Conservation (phyloP, 176 grass and related monocot species). For the Urochloa ruziziensis region DNA sequence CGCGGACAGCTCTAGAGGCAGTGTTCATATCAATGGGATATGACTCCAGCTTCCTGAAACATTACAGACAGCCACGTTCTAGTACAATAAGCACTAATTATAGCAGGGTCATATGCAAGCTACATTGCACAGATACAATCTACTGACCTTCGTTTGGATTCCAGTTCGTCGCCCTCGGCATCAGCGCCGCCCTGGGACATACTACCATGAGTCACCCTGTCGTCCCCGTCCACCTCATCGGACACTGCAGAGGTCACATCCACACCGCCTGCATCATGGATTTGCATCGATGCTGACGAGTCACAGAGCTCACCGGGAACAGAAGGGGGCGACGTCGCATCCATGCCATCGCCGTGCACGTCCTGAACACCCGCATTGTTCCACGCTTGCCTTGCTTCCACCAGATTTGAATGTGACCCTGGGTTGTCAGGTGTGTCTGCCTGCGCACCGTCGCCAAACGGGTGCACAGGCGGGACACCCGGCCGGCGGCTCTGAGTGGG, state of each 20-base stretch:
- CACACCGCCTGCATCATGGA: conserved; percentile 17
- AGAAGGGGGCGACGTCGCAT: conserved; percentile 29
- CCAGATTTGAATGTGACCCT: not conserved
- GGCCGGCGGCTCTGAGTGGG: conserved; percentile 38
- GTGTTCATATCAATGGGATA: conserved; percentile 54
- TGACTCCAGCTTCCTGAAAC: conserved; percentile 64
- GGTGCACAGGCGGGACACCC: not conserved
- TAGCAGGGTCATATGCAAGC: too few species aligned
- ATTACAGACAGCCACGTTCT: not conserved
- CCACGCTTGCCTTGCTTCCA: not conserved
- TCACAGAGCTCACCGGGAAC: conserved; percentile 49
- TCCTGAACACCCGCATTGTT: conserved; percentile 19
- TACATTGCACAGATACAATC: too few species aligned
- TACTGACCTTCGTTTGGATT: conserved; percentile 59
- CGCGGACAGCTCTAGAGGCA: conserved; percentile 48
- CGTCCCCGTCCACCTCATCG: conserved; percentile 51
- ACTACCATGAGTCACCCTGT: conserved; percentile 39
- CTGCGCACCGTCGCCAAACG: conserved; percentile 17
- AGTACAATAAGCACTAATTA: too few species aligned
- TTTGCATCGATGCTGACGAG: conserved; percentile 47
- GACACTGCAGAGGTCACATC: conserved; percentile 45
- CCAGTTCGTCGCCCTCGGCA: conserved; percentile 41
- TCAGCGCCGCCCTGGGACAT: conserved; percentile 24
- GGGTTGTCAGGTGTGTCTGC: not conserved
- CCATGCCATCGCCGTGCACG: conserved; percentile 19